Percentiles rank a stretch among this genome's conserved stretches.
Evolutionary conservation across 179 eudicot species (phyloP).

Genomic region (Silene coronaria): DNA sequence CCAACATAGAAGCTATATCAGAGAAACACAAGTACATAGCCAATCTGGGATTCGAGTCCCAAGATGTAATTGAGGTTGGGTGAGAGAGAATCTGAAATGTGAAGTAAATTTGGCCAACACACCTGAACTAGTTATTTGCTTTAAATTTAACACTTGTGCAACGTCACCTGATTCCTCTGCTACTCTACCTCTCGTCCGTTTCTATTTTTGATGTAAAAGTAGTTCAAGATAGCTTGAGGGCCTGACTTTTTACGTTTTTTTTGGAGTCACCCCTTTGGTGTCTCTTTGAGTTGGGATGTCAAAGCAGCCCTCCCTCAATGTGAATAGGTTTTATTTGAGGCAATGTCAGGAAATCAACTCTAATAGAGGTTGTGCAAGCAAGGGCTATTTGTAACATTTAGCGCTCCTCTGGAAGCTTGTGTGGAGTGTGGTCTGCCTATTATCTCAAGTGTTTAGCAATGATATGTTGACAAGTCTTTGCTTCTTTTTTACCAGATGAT

Average conservation of each 20-base stretch:
- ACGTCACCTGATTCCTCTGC: neutral
- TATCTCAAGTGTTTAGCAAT: too few relatives aligned
- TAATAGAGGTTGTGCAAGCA: too few relatives aligned
- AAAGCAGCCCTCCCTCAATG: too few relatives aligned
- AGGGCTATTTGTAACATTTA: too few relatives aligned
- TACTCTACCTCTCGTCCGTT: neutral
- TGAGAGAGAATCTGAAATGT: neutral
- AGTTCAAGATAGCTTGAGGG: neutral
- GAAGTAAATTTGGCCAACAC: neutral
- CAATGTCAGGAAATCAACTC: too few relatives aligned
- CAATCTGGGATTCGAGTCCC: neutral
- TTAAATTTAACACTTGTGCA: neutral
- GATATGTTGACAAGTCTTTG: too few relatives aligned
- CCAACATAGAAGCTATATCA: neutral
- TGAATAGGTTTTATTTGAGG: too few relatives aligned
- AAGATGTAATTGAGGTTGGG: neutral
- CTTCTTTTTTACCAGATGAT: too few relatives aligned
- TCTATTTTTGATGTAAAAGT: neutral
- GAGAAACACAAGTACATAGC: too few relatives aligned
- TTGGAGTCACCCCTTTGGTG: neutral
- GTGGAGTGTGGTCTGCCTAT: too few relatives aligned
- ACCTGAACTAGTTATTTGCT: neutral
- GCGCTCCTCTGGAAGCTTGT: too few relatives aligned
- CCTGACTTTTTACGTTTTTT: neutral
- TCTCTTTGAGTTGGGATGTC: neutral